Evolutionary conservation across 176 grass and related monocot genomes (phyloP).

Genomic region (Bolboschoenus planiculmis): DNA sequence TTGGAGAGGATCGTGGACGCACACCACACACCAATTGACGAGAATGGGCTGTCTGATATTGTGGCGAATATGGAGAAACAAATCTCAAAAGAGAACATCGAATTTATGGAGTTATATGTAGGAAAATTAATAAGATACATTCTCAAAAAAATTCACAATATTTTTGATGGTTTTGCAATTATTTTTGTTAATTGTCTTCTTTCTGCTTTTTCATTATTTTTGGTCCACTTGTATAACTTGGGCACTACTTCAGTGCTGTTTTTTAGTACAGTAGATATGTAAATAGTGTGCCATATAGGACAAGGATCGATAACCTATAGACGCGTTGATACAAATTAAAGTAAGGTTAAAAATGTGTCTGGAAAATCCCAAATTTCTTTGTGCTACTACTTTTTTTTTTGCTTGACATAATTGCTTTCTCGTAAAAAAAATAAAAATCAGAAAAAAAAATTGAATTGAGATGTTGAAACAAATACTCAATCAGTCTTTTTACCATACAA

Average conservation of each 20-base stretch:
- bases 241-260: not conserved
- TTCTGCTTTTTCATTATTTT: not conserved
- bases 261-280: not conserved
- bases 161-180: not conserved
- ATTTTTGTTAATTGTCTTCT: not conserved
- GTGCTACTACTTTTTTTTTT: too few species aligned
- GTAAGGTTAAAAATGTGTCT: not conserved
- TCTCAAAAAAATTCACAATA: not conserved
- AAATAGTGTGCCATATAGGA: not conserved
- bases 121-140: not conserved
- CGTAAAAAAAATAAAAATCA: too few species aligned
- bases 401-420: too few species aligned
- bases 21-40: not conserved
- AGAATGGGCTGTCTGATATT: too few species aligned
- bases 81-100: not conserved
- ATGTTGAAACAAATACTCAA: too few species aligned
- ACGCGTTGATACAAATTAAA: not conserved
- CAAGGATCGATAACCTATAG: not conserved
- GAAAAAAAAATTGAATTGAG: too few species aligned
- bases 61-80: not conserved
- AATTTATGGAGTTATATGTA: not conserved
- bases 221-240: not conserved
- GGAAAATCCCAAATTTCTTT: too few species aligned
- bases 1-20: constrained; percentile 6
- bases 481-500: too few species aligned